Evolutionary conservation across 805 yeast genomes (phyloP).

Genomic region (Dipodascopsis uninucleata): DNA sequence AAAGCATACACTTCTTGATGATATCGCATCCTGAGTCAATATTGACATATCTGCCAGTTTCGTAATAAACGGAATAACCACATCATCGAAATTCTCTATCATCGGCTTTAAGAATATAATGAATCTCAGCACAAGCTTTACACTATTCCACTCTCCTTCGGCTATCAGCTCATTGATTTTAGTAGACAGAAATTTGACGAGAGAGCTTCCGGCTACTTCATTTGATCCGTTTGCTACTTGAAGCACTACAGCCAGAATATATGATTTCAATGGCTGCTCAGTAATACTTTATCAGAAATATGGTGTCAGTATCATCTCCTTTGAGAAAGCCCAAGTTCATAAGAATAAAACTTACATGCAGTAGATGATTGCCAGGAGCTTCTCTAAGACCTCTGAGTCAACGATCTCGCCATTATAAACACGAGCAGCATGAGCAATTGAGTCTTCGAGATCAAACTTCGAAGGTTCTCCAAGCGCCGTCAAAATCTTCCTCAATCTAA

Average conservation of each 20-base stretch:
- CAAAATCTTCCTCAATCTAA: conserved; percentile 17
- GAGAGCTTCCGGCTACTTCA: conserved; percentile 61
- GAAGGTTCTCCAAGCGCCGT: conserved; percentile 20
- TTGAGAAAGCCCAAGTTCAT: not conserved
- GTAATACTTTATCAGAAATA: conserved; percentile 29
- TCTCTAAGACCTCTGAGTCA: conserved; percentile 3
- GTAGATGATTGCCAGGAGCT: conserved; percentile 3
- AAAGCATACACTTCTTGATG: conserved; percentile 2
- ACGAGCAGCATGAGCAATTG: conserved; percentile 4
- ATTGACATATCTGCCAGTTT: conserved; percentile 55
- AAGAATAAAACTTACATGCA: conserved; percentile 9
- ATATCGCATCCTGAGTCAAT: conserved; percentile 44
- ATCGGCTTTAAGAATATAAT: conserved; percentile 64
- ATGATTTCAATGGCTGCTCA: conserved; percentile 90
- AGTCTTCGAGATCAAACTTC: conserved; percentile 8
- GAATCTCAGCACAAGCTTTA: conserved; percentile 69
- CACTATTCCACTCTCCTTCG: conserved; percentile 52
- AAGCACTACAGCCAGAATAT: conserved; percentile 64
- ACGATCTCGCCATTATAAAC: conserved; percentile 3
- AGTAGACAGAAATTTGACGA: conserved; percentile 65
- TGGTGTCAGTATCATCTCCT: not conserved
- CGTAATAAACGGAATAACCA: conserved; percentile 45
- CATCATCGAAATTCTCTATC: conserved; percentile 46
- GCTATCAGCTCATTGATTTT: conserved; percentile 57
- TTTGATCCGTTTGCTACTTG: conserved; percentile 62